phyloP scores from a whole-genome alignment of 1,284 basidiomycete species.

The Coniophora puteana region DNA sequence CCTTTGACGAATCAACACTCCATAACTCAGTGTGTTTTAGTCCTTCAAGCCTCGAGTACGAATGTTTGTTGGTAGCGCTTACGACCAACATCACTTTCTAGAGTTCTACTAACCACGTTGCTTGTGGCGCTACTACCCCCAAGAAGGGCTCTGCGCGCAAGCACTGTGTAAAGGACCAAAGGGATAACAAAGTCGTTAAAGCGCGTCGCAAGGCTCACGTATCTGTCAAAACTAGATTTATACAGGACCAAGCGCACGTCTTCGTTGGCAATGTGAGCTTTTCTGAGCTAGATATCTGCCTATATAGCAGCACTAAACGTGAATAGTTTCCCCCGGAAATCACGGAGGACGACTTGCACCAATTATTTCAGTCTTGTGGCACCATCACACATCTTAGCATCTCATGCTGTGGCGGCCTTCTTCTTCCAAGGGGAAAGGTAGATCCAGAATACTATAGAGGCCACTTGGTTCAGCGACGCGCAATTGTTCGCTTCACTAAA shows the following conservation, averaged over 20 bases:
- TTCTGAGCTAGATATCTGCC: slow-evolving; percentile 5
- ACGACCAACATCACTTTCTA: too few relatives aligned
- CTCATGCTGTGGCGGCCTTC: slow-evolving; percentile 45
- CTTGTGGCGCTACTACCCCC: too few relatives aligned
- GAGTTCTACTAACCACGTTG: too few relatives aligned
- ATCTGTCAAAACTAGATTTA: too few relatives aligned
- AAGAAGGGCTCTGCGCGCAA: too few relatives aligned
- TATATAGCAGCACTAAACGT: too few relatives aligned
- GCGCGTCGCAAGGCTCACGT: slow-evolving; percentile 11
- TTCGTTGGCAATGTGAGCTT: slow-evolving; percentile 59
- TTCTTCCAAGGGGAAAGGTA: slow-evolving; percentile 28
- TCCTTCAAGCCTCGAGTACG: too few relatives aligned
- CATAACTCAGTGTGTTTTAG: too few relatives aligned
- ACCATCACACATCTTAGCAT: slow-evolving; percentile 37
- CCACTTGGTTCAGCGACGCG: slow-evolving; percentile 43
- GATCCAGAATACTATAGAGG: slow-evolving; percentile 21
- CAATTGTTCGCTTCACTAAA: slow-evolving; percentile 43
- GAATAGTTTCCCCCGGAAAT: slow-evolving; percentile 29
- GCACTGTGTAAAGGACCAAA: too few relatives aligned
- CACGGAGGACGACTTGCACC: slow-evolving; percentile 32
- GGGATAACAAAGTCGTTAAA: slow-evolving; percentile 8
- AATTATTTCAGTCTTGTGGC: slow-evolving; percentile 42
- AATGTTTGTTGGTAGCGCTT: too few relatives aligned
- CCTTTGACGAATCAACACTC: too few relatives aligned
- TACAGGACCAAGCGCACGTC: slow-evolving; percentile 32